Evolutionary conservation across 139 green algal species (phyloP).

Genomic region (Zygnema cylindricum): DNA sequence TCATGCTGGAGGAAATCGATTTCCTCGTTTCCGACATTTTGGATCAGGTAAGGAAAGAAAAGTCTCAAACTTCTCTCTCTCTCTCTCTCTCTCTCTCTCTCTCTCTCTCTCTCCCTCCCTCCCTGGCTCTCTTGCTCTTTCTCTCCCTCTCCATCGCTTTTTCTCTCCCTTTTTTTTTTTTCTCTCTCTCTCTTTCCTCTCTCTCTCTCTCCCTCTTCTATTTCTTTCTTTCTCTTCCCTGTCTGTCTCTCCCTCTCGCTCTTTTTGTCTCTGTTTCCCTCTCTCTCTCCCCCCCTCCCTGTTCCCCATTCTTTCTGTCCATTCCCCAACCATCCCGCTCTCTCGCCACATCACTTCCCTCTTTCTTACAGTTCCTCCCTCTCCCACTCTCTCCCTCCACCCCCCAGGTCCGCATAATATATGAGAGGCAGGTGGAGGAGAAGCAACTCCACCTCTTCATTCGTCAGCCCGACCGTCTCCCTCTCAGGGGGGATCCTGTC

Average conservation of each 20-base stretch:
- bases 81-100: neutral
- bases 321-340: too few relatives aligned
- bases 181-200: too few relatives aligned
- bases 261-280: too few relatives aligned
- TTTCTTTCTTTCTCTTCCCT: too few relatives aligned
- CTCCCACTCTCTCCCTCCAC: too few relatives aligned
- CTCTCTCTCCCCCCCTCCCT: too few relatives aligned
- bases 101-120: neutral
- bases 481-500: conserved; percentile 64
- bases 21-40: conserved; percentile 17
- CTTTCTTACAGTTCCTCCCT: too few relatives aligned
- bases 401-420: conserved; percentile 44
- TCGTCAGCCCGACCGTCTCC: neutral
- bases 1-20: conserved; percentile 62
- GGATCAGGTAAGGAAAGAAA: conserved; percentile 3
- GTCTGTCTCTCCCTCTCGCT: too few relatives aligned
- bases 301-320: too few relatives aligned
- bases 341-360: too few relatives aligned
- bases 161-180: too few relatives aligned
- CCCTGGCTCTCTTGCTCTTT: neutral
- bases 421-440: conserved; percentile 61
- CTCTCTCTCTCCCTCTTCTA: too few relatives aligned
- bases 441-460: conserved; percentile 54
- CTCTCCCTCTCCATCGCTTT: neutral
- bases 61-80: neutral